Conservation (phyloP, 371 early-diverging fungal species). For the Syncephalastrum sp. region DNA sequence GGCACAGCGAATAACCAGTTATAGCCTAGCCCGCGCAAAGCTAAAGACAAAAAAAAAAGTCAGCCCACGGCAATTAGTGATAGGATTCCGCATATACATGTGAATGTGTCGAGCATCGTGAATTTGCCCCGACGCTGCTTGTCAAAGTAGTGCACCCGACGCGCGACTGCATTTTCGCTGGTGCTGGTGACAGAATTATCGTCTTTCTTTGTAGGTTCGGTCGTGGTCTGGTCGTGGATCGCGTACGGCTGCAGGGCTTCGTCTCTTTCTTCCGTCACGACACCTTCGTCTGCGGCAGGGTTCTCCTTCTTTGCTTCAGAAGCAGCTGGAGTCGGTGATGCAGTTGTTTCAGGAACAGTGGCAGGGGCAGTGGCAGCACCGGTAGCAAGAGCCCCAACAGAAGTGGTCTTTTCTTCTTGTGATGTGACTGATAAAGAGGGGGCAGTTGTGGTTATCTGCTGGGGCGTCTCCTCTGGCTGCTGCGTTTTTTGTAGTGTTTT, state of each 20-base stretch:
- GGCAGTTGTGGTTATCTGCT: no score
- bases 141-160: conserved; percentile 33
- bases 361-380: no score
- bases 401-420: no score
- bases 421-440: no score
- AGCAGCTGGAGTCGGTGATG: not conserved
- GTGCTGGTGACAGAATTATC: not conserved
- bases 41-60: conserved; percentile 10
- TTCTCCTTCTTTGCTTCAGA: conserved; percentile 23
- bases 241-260: conserved; percentile 8
- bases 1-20: conserved; percentile 38
- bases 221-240: conserved; percentile 3
- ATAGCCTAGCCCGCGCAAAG: conserved; percentile 40
- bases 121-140: conserved; percentile 31
- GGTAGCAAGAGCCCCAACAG: no score
- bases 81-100: conserved; percentile 14
- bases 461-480: no score
- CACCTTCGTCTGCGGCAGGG: conserved; percentile 20
- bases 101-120: conserved; percentile 37
- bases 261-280: conserved; percentile 14
- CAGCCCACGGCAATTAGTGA: not conserved
- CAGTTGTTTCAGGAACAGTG: no score
- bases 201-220: conserved; percentile 7
- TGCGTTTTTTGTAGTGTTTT: no score
- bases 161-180: conserved; percentile 5